phyloP scores from a whole-genome alignment of 169 alveolate genomes.

The Cryptosporidium canis region DNA sequence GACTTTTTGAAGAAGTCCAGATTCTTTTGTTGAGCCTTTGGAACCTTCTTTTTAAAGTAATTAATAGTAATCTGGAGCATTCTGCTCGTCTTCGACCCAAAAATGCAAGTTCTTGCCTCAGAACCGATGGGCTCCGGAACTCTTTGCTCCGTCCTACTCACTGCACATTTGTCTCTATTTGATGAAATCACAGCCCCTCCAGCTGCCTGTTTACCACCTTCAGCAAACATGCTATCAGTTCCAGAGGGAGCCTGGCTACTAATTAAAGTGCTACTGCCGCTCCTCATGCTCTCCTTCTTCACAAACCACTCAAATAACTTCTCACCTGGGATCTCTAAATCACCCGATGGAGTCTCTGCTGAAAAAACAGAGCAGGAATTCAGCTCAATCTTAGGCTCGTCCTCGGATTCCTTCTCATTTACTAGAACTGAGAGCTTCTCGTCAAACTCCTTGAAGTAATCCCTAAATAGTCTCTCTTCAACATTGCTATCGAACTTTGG shows the following conservation, averaged over 20 bases:
- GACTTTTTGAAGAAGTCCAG: slow-evolving; percentile 43
- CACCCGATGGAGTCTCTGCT: not conserved
- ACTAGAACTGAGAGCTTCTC: not conserved
- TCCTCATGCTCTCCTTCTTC: not conserved
- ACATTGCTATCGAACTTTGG: slow-evolving; percentile 5
- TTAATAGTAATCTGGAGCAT: slow-evolving; percentile 67
- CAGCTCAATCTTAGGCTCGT: slow-evolving; percentile 1
- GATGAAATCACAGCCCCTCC: not conserved
- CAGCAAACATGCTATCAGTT: not conserved
- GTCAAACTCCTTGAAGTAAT: slow-evolving; percentile 49
- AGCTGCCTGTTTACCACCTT: not conserved
- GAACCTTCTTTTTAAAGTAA: slow-evolving; percentile 55
- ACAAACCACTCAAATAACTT: slow-evolving; percentile 62
- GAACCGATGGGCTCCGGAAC: not conserved
- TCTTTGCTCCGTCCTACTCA: not conserved
- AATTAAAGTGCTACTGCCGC: not conserved
- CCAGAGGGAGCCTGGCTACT: not conserved
- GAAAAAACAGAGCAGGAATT: slow-evolving; percentile 27
- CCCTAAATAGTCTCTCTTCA: not conserved
- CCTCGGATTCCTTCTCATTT: not conserved
- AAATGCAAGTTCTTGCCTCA: slow-evolving; percentile 2
- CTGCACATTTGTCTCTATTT: not conserved
- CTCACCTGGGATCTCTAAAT: slow-evolving; percentile 13
- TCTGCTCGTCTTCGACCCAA: slow-evolving; percentile 54
- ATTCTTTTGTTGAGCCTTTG: slow-evolving; percentile 26